Evolutionary conservation across 1,284 basidiomycete species (phyloP).

Genomic region (Leccinum subatratum): DNA sequence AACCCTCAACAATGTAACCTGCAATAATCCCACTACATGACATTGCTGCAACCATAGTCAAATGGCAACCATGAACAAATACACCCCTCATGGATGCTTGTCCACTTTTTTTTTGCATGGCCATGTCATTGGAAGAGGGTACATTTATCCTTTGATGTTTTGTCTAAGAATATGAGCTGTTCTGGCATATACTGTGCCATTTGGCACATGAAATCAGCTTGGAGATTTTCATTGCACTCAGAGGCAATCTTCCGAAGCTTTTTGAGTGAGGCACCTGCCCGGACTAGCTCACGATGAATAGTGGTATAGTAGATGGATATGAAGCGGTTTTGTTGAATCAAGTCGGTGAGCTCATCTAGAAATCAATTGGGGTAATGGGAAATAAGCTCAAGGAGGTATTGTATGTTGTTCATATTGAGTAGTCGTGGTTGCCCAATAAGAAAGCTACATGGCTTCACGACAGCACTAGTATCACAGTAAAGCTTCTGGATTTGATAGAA

Average conservation of each 20-base stretch:
- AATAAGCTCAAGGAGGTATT: background rate
- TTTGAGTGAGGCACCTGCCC: background rate
- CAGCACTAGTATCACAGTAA: background rate
- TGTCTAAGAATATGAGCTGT: background rate
- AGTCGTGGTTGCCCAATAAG: background rate
- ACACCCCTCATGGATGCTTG: background rate
- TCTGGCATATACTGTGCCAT: background rate
- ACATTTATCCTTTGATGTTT: background rate
- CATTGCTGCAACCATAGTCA: background rate
- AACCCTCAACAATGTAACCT: background rate
- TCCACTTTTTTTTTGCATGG: background rate
- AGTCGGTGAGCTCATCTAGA: background rate
- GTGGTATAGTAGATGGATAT: background rate
- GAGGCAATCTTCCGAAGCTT: background rate
- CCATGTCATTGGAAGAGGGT: background rate
- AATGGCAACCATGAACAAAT: background rate
- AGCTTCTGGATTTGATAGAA: background rate
- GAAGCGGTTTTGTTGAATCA: background rate
- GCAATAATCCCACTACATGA: background rate
- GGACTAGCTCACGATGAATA: background rate
- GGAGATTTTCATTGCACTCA: background rate
- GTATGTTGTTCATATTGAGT: background rate
- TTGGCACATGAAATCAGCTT: background rate
- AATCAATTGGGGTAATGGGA: background rate
- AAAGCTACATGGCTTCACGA: background rate